Conservation (phyloP, 164 flowering plant genomes). For the Brasenia schreberi region DNA sequence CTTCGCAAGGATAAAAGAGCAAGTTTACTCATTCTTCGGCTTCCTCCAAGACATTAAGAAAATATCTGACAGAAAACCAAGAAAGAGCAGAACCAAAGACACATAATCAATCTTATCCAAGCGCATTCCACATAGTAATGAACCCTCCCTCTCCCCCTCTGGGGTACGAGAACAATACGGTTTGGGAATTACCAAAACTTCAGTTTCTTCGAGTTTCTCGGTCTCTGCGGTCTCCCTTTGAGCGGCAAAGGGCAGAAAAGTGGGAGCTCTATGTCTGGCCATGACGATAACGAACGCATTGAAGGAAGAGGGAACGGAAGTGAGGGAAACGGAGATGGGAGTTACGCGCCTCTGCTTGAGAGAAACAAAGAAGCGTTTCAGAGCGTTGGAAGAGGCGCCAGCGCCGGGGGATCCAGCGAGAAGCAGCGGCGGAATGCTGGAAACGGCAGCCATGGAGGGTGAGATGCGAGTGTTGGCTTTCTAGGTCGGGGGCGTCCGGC, state of each 20-base stretch:
- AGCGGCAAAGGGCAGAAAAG: slow-evolving; percentile 7
- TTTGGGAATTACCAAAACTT: slow-evolving; percentile 7
- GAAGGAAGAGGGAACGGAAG: background rate
- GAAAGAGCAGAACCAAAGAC: background rate
- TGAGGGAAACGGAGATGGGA: background rate
- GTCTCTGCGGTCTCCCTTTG: slow-evolving; percentile 12
- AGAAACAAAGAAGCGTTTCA: slow-evolving; percentile 2
- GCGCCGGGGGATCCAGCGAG: background rate
- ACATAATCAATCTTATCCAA: too few relatives aligned
- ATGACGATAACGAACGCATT: background rate
- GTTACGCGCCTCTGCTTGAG: slow-evolving; percentile 4
- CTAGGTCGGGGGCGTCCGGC: background rate
- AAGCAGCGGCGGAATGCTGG: slow-evolving; percentile 3
- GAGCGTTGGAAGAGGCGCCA: background rate
- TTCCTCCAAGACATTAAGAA: background rate
- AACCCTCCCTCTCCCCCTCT: background rate
- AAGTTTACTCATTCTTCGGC: background rate
- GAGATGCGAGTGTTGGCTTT: background rate
- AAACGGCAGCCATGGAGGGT: slow-evolving; percentile 9
- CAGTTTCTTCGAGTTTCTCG: slow-evolving; percentile 7
- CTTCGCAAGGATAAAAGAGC: too few relatives aligned
- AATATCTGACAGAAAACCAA: background rate
- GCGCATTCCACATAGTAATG: too few relatives aligned
- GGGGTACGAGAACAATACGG: background rate
- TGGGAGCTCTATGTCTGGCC: background rate